Conservation (phyloP, 164 flowering plant genomes). For the Liquidambar formosana region DNA sequence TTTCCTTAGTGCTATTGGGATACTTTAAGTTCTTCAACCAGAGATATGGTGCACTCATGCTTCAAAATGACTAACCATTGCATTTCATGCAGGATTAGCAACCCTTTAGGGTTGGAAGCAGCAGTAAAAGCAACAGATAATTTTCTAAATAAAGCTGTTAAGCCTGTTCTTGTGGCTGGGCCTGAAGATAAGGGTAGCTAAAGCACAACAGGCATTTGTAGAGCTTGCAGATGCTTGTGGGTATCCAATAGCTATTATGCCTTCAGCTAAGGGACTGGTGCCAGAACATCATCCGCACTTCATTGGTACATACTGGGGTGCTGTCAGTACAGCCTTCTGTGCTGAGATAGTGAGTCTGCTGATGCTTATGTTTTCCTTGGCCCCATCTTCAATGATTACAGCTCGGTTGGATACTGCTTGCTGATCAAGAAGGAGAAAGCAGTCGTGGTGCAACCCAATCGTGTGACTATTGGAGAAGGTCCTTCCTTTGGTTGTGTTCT, state of each 20-base stretch:
- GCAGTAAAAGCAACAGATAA: constrained; percentile 70
- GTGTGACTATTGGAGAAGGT: constrained; percentile 65
- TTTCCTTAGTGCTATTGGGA: not conserved
- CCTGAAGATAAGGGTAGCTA: constrained; percentile 61
- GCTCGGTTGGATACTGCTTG: constrained; percentile 76
- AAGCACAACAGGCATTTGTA: constrained; percentile 54
- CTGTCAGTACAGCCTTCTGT: constrained; percentile 59
- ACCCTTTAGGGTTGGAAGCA: constrained; percentile 60
- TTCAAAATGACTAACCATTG: constrained; percentile 1
- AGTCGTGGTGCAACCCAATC: constrained; percentile 62
- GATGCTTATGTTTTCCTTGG: constrained; percentile 76
- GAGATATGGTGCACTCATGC: not conserved
- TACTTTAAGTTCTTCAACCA: not conserved
- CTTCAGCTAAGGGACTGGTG: constrained; percentile 69
- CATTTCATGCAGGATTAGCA: constrained; percentile 55
- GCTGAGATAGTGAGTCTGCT: constrained; percentile 79
- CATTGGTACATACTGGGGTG: constrained; percentile 88
- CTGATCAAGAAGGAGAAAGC: constrained; percentile 68
- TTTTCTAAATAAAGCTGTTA: constrained; percentile 65
- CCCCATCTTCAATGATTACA: constrained; percentile 74
- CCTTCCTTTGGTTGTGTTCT: constrained; percentile 72
- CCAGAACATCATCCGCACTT: constrained; percentile 69
- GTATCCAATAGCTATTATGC: constrained; percentile 74
- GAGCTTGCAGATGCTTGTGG: constrained; percentile 65
- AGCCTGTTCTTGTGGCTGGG: constrained; percentile 69